These are phyloP conservation scores for Ustilago curta DNA, from an alignment of 1,284 basidiomycete genomes.

Conservation along the genomic window DNA sequence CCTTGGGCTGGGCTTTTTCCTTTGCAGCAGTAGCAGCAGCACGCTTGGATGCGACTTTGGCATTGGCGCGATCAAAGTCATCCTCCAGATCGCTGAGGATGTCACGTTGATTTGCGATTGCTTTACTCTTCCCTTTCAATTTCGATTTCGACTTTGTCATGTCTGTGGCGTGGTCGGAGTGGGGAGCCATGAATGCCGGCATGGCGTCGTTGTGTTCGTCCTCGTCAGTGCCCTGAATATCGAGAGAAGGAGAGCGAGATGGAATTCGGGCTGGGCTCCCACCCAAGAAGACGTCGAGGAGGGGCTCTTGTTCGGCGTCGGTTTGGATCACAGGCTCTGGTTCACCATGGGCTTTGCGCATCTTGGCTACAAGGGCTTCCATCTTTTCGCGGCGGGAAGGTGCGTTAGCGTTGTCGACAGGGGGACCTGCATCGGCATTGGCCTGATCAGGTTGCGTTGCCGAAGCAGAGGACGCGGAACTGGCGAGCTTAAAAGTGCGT, in stretches of 20 bases:
- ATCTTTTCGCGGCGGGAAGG: slow-evolving; percentile 31
- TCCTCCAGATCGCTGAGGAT: slow-evolving; percentile 39
- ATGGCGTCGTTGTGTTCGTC: slow-evolving; percentile 48
- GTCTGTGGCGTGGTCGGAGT: neutral
- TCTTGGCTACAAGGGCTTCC: slow-evolving; percentile 38
- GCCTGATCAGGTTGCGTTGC: slow-evolving; percentile 9
- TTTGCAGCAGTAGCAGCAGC: slow-evolving; percentile 12
- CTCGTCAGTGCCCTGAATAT: slow-evolving; percentile 38
- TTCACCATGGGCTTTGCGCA: slow-evolving; percentile 20
- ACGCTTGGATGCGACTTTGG: slow-evolving; percentile 29
- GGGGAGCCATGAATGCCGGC: slow-evolving; percentile 29
- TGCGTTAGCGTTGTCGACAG: neutral
- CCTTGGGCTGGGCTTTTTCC: slow-evolving; percentile 31
- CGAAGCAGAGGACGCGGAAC: slow-evolving; percentile 23
- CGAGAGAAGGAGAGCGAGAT: slow-evolving; percentile 38
- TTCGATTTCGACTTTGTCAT: slow-evolving; percentile 23
- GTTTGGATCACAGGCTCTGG: neutral
- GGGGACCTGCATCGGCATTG: slow-evolving; percentile 9
- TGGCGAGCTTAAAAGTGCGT: slow-evolving; percentile 35
- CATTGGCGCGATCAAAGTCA: slow-evolving; percentile 24
- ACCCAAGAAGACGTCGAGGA: slow-evolving; percentile 33
- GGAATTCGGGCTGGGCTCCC: slow-evolving; percentile 12
- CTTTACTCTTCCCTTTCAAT: slow-evolving; percentile 21
- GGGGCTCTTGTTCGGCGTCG: slow-evolving; percentile 17
- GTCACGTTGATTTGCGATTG: slow-evolving; percentile 20